Base-by-base conservation (phyloP, 163 green algal species). In the Scenedesmus sp. region DNA sequence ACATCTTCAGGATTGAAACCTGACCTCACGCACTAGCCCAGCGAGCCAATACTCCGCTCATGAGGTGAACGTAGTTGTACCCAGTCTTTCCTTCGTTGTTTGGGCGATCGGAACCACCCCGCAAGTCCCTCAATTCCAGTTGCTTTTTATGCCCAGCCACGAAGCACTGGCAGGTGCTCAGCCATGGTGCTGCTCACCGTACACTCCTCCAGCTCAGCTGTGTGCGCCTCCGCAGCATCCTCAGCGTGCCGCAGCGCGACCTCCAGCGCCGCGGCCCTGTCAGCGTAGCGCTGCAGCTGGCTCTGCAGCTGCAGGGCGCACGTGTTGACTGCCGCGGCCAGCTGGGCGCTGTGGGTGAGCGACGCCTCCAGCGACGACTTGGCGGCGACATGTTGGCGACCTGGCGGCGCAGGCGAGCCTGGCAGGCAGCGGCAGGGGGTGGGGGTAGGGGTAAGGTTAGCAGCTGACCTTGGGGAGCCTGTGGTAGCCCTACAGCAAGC, bases 221-320 rank as follows among this genome's bases (percentile, higher is more conserved):
- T 46, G 15, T 82, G 73, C 37, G 73, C 73, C 35, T 44, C 73
- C 35, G 30, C 73, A 82, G 73, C 73, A 82, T 44, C 73, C 73
- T 82, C 68, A 79, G 68, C 68, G 26, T 30, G n/a, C n/a, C n/a
- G 10, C 68, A 79, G 68, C 26, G 73, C 73, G 6, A n/a, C 73
- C 73, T 82, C 73, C 73, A 82, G 37, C 73, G 35, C 30, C 1
- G 16, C 35, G 33, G 42, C 80, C 80, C 80, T 86, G 44, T 59
- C 80, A 72, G 80, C 80, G 10, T 86, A 65, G 16, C 44, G 44
- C 80, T 86, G 80, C 43, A 86, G n/a, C 80, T 65, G 80, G n/a
- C 40, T 15, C 46, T 56, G 40, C 80, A 82, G 35, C 73, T 82
- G 73, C 73, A 51, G 13, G 0, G 73, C 73, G 35, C 35, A 35